Conservation (phyloP, 352 stramenopile genomes). For the Globisporangium abappressorium region DNA sequence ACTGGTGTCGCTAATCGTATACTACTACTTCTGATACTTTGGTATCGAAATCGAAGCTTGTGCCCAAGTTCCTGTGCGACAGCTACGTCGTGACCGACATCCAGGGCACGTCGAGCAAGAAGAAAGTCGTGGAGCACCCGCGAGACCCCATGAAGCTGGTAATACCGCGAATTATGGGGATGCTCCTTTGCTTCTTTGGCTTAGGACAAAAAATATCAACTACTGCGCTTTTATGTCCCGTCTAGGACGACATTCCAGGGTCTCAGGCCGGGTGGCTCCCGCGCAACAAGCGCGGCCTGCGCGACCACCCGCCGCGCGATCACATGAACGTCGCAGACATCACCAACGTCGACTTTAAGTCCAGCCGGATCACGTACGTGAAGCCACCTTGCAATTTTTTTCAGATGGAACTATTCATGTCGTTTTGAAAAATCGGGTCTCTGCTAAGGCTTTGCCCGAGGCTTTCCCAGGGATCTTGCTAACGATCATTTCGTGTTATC, state of each 20-base stretch:
- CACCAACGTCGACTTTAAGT: slow-evolving; percentile 68
- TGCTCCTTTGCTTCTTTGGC: neutral
- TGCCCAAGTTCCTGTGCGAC: slow-evolving; percentile 66
- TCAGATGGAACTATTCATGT: neutral
- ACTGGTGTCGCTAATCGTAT: neutral
- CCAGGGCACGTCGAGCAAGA: slow-evolving; percentile 51
- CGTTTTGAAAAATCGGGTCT: neutral
- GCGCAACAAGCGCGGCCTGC: slow-evolving; percentile 41
- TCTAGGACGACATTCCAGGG: slow-evolving; percentile 55
- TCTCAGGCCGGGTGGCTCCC: slow-evolving; percentile 55
- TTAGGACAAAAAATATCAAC: too few species aligned
- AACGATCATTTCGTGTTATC: neutral
- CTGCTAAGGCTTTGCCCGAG: neutral
- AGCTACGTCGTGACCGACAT: slow-evolving; percentile 77
- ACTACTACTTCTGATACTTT: neutral
- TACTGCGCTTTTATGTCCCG: neutral
- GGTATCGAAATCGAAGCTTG: slow-evolving; percentile 17
- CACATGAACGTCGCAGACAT: slow-evolving; percentile 67
- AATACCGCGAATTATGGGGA: neutral
- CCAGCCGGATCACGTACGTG: slow-evolving; percentile 64
- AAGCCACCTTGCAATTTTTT: neutral
- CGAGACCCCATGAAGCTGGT: slow-evolving; percentile 47
- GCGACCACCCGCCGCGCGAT: slow-evolving; percentile 58
- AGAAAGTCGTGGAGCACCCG: slow-evolving; percentile 39
- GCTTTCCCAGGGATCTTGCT: neutral